Evolutionary conservation across 2,329 filamentous ascomycete genomes (phyloP).

Genomic region (Pseudofabraea citricarpa): DNA sequence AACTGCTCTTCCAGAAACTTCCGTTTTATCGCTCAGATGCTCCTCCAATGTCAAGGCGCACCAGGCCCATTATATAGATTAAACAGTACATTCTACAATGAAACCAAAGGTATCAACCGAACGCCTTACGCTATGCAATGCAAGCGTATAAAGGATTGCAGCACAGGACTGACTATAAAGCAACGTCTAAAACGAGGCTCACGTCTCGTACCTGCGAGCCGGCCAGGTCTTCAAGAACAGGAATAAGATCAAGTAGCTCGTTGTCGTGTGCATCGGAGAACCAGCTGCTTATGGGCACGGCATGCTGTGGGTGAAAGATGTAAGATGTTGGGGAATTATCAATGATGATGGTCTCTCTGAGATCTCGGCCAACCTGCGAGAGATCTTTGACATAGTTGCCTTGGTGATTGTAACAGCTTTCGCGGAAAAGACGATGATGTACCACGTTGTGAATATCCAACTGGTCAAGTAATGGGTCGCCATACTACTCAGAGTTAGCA

Average conservation of each 20-base stretch:
- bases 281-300: constrained; percentile 99
- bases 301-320: constrained; percentile 98
- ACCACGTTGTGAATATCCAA: constrained; percentile 96
- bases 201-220: constrained; percentile 87
- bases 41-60: constrained; percentile 16
- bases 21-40: constrained; percentile 17
- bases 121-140: constrained; percentile 34
- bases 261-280: constrained; percentile 99
- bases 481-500: constrained; percentile 58
- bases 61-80: constrained; percentile 29
- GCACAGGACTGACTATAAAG: constrained; percentile 44
- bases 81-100: constrained; percentile 34
- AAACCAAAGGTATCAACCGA: constrained; percentile 32
- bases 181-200: constrained; percentile 94
- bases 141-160: constrained; percentile 26
- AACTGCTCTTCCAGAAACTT: constrained; percentile 7
- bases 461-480: constrained; percentile 92
- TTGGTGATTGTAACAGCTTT: constrained; percentile 99
- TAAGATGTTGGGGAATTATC: constrained; percentile 99
- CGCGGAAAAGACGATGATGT: constrained; percentile 91
- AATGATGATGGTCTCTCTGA: constrained; percentile 98
- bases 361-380: constrained; percentile 90
- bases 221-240: constrained; percentile 94
- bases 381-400: constrained; percentile 99
- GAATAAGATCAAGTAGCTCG: constrained; percentile 93